Evolutionary conservation across 2,329 filamentous ascomycete species (phyloP).

Genomic region (Xylariaceae sp.): DNA sequence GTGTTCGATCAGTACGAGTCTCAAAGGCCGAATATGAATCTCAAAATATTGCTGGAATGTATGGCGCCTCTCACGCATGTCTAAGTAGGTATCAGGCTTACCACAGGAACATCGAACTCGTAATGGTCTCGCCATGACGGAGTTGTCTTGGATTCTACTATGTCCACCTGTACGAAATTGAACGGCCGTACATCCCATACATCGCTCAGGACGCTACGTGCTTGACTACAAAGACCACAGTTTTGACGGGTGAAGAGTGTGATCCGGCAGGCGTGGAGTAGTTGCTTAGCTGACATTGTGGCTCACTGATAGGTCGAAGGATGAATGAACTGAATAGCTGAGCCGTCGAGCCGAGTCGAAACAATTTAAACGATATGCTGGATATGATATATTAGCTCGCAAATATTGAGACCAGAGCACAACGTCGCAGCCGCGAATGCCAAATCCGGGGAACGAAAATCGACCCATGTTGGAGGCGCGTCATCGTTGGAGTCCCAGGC

Average conservation of each 20-base stretch:
- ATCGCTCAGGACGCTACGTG: slow-evolving; percentile 62
- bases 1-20: slow-evolving; percentile 3
- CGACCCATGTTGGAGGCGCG: too few relatives aligned
- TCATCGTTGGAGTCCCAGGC: too few relatives aligned
- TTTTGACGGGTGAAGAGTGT: slow-evolving; percentile 71
- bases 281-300: slow-evolving; percentile 20
- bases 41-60: too few relatives aligned
- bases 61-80: not conserved
- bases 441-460: too few relatives aligned
- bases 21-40: too few relatives aligned
- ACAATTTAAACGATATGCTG: too few relatives aligned
- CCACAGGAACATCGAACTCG: slow-evolving; percentile 78
- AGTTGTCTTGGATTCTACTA: slow-evolving; percentile 58
- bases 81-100: slow-evolving; percentile 35
- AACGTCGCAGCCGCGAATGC: too few relatives aligned
- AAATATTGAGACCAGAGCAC: too few relatives aligned
- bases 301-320: too few relatives aligned
- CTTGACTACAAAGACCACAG: slow-evolving; percentile 67
- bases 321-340: too few relatives aligned
- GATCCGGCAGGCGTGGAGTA: slow-evolving; percentile 57
- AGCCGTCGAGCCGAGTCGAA: too few relatives aligned
- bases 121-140: slow-evolving; percentile 66
- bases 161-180: slow-evolving; percentile 64
- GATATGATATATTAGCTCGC: too few relatives aligned
- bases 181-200: slow-evolving; percentile 67